Evolutionary conservation across 2,329 filamentous ascomycete species (phyloP).

Genomic region (Ceratocystis eucalypticola): DNA sequence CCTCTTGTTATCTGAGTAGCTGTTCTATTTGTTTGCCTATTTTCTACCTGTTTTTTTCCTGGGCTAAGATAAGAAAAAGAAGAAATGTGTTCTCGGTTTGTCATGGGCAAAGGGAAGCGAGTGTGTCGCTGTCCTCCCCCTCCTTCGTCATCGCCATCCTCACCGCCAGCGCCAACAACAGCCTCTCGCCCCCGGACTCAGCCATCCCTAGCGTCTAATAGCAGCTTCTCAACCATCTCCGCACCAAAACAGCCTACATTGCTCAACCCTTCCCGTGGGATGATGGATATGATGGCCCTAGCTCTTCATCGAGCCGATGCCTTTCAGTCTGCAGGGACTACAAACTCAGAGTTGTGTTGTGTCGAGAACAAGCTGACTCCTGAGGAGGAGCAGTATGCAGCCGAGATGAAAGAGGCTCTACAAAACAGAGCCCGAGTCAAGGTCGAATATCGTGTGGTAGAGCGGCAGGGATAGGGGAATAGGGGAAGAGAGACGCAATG

Average conservation of each 20-base stretch:
- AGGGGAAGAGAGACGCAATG: not conserved
- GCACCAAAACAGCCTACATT: not conserved
- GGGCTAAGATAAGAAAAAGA: too few relatives aligned
- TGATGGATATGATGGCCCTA: not conserved
- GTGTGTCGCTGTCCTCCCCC: not conserved
- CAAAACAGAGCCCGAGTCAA: not conserved
- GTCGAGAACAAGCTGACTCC: not conserved
- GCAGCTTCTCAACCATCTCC: not conserved
- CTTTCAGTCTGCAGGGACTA: not conserved
- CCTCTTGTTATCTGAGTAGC: too few relatives aligned
- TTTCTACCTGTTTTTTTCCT: too few relatives aligned
- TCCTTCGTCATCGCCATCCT: not conserved
- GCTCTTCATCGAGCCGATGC: not conserved
- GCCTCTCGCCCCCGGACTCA: not conserved
- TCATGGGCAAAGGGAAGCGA: constrained; percentile 14
- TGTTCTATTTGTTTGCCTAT: too few relatives aligned
- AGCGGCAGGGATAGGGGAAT: not conserved
- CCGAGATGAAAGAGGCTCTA: not conserved
- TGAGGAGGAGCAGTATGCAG: not conserved
- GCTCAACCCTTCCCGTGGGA: not conserved
- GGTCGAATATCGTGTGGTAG: not conserved
- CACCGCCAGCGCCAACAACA: not conserved
- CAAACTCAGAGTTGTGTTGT: not conserved
- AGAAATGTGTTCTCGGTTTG: constrained; percentile 15
- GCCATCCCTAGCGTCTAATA: not conserved